phyloP scores from a whole-genome alignment of 1,284 basidiomycete genomes.

The Grifola frondosa region DNA sequence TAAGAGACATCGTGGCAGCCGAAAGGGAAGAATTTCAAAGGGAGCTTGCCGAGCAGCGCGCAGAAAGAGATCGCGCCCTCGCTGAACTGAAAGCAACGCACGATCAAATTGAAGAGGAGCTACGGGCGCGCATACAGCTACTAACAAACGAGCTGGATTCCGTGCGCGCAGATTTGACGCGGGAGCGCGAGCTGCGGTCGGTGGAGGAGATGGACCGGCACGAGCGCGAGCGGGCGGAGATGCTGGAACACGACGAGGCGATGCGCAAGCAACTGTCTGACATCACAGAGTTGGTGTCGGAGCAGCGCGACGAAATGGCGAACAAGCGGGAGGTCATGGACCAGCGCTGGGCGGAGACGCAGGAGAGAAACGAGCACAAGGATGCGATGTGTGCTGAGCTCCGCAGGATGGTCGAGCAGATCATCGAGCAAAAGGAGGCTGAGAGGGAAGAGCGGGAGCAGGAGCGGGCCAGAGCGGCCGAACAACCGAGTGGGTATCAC shows the following conservation, averaged over 20 bases:
- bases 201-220: conserved; percentile 60
- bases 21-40: conserved; percentile 59
- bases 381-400: conserved; percentile 53
- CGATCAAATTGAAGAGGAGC: conserved; percentile 46
- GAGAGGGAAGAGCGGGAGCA: conserved; percentile 52
- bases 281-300: conserved; percentile 65
- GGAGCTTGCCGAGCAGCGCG: conserved; percentile 51
- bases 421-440: conserved; percentile 52
- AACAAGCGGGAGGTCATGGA: conserved; percentile 58
- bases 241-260: conserved; percentile 55
- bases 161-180: conserved; percentile 51
- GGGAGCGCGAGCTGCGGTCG: conserved; percentile 53
- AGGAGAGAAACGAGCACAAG: conserved; percentile 51
- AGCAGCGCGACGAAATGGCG: conserved; percentile 55
- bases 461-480: conserved; percentile 46
- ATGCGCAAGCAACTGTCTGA: conserved; percentile 61
- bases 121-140: conserved; percentile 51
- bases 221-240: conserved; percentile 56
- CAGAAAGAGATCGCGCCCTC: conserved; percentile 50
- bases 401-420: conserved; percentile 53
- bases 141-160: conserved; percentile 64
- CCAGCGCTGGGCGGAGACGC: conserved; percentile 57
- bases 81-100: conserved; percentile 49
- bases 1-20: conserved; percentile 53
- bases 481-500: too few relatives aligned